Evolutionary conservation across 2,329 filamentous ascomycete species (phyloP).

Genomic region (Nannizzia gypsea): DNA sequence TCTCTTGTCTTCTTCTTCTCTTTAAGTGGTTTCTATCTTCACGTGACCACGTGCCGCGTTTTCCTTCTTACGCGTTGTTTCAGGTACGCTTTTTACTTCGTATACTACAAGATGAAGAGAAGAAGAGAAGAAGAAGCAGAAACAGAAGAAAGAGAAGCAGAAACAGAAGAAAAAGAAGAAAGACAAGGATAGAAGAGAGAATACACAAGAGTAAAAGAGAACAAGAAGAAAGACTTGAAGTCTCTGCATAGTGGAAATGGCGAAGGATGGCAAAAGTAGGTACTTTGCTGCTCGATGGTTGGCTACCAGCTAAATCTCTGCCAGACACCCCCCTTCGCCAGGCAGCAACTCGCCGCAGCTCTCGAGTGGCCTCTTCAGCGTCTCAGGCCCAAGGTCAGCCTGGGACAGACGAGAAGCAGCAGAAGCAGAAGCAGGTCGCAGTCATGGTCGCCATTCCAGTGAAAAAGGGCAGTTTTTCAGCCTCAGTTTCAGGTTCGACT

Average conservation of each 20-base stretch:
- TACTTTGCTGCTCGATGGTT: neutral
- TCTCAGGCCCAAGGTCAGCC: neutral
- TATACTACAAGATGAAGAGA: neutral
- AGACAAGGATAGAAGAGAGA: neutral
- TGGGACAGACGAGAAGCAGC: neutral
- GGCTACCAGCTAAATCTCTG: neutral
- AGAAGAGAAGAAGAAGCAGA: neutral
- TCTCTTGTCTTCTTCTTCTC: neutral
- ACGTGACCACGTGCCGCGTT: conserved; percentile 16
- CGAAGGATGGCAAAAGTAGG: neutral
- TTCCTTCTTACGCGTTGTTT: conserved; percentile 13
- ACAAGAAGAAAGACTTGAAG: neutral
- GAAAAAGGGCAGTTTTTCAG: conserved; percentile 18
- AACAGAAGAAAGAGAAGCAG: neutral
- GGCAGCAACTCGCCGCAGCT: neutral
- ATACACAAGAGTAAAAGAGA: neutral
- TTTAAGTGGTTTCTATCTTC: conserved; percentile 10
- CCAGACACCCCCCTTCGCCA: neutral
- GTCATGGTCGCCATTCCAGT: conserved; percentile 6
- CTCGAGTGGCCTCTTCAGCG: neutral
- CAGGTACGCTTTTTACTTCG: conserved; percentile 9
- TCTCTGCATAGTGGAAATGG: neutral
- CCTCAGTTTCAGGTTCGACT: conserved; percentile 21
- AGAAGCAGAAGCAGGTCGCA: neutral
- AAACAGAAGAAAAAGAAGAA: neutral